Conservation (phyloP, 2,329 filamentous ascomycete genomes). For the Colletotrichum agaves region DNA sequence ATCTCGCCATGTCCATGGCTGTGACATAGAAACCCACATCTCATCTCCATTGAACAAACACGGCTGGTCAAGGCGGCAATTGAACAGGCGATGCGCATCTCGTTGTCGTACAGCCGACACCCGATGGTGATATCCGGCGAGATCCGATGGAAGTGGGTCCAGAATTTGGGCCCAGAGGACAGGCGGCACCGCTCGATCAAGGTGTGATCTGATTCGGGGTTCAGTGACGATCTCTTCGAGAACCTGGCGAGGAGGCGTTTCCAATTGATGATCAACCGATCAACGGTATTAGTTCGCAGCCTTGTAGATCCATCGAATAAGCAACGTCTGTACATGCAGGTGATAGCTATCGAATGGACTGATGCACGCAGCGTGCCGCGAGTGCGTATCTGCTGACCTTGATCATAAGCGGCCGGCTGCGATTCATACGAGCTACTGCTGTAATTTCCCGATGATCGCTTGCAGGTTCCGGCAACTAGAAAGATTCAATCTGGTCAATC, state of each 20-base stretch:
- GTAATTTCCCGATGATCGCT: background rate
- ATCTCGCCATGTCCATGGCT: background rate
- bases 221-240: conserved; percentile 1
- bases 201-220: conserved; percentile 8
- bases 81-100: conserved; percentile 5
- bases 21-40: background rate
- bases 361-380: background rate
- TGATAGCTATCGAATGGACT: background rate
- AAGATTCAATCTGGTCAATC: background rate
- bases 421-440: background rate
- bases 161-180: background rate
- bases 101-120: conserved; percentile 18
- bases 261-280: background rate
- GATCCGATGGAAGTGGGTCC: conserved; percentile 18
- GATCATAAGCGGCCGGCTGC: background rate
- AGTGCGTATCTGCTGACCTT: background rate
- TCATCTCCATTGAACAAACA: background rate
- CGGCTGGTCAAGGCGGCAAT: conserved; percentile 8
- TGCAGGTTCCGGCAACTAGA: background rate
- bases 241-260: conserved; percentile 1
- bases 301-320: conserved; percentile 2
- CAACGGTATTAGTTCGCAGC: background rate
- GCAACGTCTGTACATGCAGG: background rate
- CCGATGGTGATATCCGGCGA: conserved; percentile 22
- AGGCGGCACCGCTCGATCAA: background rate